Base-by-base conservation (phyloP, 768 basidiomycete genomes). In the Paxillus involutus region DNA sequence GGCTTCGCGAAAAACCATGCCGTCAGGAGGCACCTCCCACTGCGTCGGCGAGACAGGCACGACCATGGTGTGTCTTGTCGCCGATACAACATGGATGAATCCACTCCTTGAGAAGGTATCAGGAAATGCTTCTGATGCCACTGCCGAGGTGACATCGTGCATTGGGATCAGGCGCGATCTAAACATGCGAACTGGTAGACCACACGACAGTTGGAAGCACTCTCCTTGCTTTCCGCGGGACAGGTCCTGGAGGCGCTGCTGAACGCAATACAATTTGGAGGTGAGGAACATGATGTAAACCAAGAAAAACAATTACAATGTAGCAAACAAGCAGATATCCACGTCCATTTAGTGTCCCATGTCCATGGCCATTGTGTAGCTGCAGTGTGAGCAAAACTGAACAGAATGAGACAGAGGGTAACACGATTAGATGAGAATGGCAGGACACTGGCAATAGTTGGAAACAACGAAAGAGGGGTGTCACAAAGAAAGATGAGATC, bases 281-380 rank as follows among this genome's bases (percentile, higher is more conserved):
- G 21, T 68, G 63, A 26, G 43, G 58, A 51, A 61, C 44, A 36
- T 10, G n/a, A 50, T 51, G 26, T 26, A 26, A 26, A 26, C 43
- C 45, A 48, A 44, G n/a, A 39, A 49, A 47, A 69, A 77, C 69
- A 70, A 74, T 72, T 78, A 80, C 80, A 81, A 75, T 70, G 69
- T 68, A 77, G 73, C 75, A 76, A 78, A 74, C 71, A 73, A 71
- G 64, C 76, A 73, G 73, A 71, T 66, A 72, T 77, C 78, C 77
- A 72, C 70, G 80, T 81, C 80, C 80, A 75, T 80, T 78, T 77
- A 78, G 74, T 73, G 76, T 80, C 76, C 79, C 72, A 57, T 65
- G 69, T 72, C 65, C 73, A 69, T 60, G 58, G 55, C 56, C 59
- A 57, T 62, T 70, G 59, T 67, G 64, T 63, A 60, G 54, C 55